Base-by-base conservation (phyloP, 306 rosid species). In the peach (Prunus persica) region DNA sequence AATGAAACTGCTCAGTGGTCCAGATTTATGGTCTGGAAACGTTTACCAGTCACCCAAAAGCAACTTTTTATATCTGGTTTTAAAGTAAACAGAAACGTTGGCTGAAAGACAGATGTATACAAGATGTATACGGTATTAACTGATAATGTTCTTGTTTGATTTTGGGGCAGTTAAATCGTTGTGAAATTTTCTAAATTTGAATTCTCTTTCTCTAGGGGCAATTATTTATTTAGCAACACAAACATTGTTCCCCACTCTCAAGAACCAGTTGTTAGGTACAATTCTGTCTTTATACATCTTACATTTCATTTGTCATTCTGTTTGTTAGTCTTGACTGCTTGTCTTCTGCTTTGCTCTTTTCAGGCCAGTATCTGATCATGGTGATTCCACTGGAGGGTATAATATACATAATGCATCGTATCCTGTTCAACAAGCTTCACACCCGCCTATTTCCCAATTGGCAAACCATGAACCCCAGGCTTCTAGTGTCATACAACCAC, bases 211-310 rank as follows among this genome's bases (percentile, higher is more conserved):
- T 64, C 64, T 67, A 94, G 98, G 89, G 82, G 82, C 72, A 87
- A 81, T 82, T 75, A 72, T 65, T 52, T 60, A 32, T 63, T 64
- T 43, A 79, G 79, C 69, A 84, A 74, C 78, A 69, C 82, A 51
- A 66, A 65, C 22, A 85, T 83, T 28, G 85, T 81, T 82, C 87
- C 87, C 28, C 71, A 65, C 68, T 61, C 88, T 69, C 94, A 89
- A 65, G 93, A 87, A 78, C 80, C 84, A 75, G 75, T 75, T 76
- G 73, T 75, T 76, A 86, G 97, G 98, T 91, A 77, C 82, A 66
- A 69, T 63, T 70, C 66, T 58, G 47, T 71, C 55, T 69, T 70
- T 61, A 30, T 67, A 12, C 30, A 64, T 75, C 30, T 52, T 63
- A 55, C 15, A 10, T 24, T 20, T 72, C 11, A 49, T 63, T 47